These are phyloP conservation scores for Ascoidea asiatica DNA, from an alignment of 805 yeast genomes.

Conservation along the genomic window DNA sequence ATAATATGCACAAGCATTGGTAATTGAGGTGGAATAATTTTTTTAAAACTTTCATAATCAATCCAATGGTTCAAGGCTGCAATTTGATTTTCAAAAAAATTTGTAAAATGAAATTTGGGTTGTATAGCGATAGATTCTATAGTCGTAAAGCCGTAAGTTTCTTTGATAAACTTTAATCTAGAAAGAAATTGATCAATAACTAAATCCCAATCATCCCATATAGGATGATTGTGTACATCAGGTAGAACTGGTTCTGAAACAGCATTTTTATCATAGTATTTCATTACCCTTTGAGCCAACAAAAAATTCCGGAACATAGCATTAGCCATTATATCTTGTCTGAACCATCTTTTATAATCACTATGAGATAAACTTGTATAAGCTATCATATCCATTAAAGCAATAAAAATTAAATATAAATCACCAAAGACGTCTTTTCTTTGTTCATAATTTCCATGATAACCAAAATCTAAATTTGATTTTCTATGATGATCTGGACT, in stretches of 20 bases:
- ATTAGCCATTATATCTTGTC: slow-evolving; percentile 95
- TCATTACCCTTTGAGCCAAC: slow-evolving; percentile 88
- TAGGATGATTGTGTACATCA: slow-evolving; percentile 66
- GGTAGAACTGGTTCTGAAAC: slow-evolving; percentile 90
- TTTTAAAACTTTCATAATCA: slow-evolving; percentile 73
- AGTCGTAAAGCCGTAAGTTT: slow-evolving; percentile 3
- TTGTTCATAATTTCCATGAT: slow-evolving; percentile 87
- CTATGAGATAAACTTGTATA: slow-evolving; percentile 89
- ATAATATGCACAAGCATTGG: slow-evolving; percentile 90
- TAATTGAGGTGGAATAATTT: slow-evolving; percentile 85
- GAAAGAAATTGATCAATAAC: slow-evolving; percentile 91
- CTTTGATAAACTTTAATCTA: slow-evolving; percentile 30
- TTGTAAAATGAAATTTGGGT: slow-evolving; percentile 65
- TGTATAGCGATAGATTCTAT: slow-evolving; percentile 11
- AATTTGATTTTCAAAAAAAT: slow-evolving; percentile 89
- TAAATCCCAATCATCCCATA: slow-evolving; percentile 98
- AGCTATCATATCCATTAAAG: slow-evolving; percentile 95
- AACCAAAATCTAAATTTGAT: slow-evolving; percentile 30
- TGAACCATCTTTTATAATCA: slow-evolving; percentile 73
- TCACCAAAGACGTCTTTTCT: slow-evolving; percentile 94
- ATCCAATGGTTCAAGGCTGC: slow-evolving; percentile 94
- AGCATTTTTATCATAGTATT: slow-evolving; percentile 86
- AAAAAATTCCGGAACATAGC: slow-evolving; percentile 88
- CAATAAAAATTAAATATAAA: slow-evolving; percentile 93
- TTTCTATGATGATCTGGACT: slow-evolving; percentile 12